These are phyloP conservation scores for Daldinia sp. DNA, from an alignment of 2,329 filamentous ascomycete genomes.

Conservation along the genomic window DNA sequence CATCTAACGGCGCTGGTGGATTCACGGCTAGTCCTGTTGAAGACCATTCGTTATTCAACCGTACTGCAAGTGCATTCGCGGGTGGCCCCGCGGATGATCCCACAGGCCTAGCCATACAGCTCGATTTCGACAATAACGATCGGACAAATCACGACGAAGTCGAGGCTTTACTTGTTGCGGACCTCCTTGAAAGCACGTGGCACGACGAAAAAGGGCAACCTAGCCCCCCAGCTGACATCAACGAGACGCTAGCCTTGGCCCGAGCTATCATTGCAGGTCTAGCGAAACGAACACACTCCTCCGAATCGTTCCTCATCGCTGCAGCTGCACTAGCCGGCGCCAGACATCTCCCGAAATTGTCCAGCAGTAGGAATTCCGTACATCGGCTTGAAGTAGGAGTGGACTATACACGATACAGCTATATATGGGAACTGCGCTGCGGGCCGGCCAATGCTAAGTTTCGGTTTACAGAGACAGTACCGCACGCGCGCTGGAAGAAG, in stretches of 20 bases:
- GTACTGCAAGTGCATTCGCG: constrained; percentile 39
- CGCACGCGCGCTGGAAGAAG: constrained; percentile 53
- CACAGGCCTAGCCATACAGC: constrained; percentile 37
- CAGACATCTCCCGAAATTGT: constrained; percentile 56
- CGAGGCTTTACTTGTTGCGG: constrained; percentile 62
- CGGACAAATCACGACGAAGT: constrained; percentile 66
- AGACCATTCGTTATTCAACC: constrained; percentile 39
- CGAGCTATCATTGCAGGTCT: constrained; percentile 63
- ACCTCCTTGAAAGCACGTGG: constrained; percentile 61
- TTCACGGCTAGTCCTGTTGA: constrained; percentile 7
- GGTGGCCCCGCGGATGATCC: constrained; percentile 35
- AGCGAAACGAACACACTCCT: constrained; percentile 57
- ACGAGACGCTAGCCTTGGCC: constrained; percentile 63
- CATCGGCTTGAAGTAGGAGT: constrained; percentile 54
- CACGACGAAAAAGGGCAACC: constrained; percentile 56
- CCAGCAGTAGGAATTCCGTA: constrained; percentile 48
- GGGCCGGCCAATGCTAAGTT: constrained; percentile 63
- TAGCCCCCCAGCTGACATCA: constrained; percentile 55
- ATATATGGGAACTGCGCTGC: constrained; percentile 64
- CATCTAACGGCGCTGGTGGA: constrained; percentile 18
- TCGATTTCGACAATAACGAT: constrained; percentile 50
- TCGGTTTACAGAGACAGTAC: constrained; percentile 59
- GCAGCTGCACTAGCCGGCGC: constrained; percentile 65
- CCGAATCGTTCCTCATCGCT: constrained; percentile 67
- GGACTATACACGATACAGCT: constrained; percentile 57